Conservation (phyloP, 257 asterid species). For the Nicotiana benthamiana region DNA sequence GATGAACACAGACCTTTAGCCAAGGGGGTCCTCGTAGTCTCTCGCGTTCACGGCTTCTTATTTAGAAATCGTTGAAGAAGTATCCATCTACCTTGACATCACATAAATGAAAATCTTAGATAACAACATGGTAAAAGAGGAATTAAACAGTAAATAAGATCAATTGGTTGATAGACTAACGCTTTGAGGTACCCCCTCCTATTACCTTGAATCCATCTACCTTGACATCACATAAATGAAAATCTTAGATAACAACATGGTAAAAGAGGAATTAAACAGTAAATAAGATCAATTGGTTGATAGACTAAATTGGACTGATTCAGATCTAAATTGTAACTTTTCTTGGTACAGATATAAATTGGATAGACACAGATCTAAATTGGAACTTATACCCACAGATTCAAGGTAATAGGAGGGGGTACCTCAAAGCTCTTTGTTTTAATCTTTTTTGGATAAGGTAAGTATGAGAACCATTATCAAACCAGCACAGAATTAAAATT, state of each 20-base stretch:
- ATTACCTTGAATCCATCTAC: conserved; percentile 99
- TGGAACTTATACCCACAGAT: conserved; percentile 2
- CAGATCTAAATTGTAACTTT: background rate
- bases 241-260: conserved; percentile 9
- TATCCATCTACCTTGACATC: conserved; percentile 94
- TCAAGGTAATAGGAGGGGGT: conserved; percentile 6
- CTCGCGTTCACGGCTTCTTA: conserved; percentile 91
- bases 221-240: conserved; percentile 52
- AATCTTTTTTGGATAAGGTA: background rate
- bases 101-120: conserved; percentile 30
- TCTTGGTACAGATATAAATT: background rate
- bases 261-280: background rate
- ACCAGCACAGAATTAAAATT: background rate
- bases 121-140: background rate
- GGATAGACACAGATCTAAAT: conserved; percentile 7
- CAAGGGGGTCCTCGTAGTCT: conserved; percentile 96
- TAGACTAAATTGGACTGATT: background rate
- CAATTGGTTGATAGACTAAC: background rate
- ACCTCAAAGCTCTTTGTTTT: background rate
- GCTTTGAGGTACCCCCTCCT: no score
- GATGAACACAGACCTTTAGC: conserved; percentile 62
- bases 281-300: background rate
- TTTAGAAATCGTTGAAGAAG: conserved; percentile 85
- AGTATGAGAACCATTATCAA: background rate
- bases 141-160: background rate